Conservation (phyloP, 2,329 filamentous ascomycete genomes). For the Epichloe hybrida region DNA sequence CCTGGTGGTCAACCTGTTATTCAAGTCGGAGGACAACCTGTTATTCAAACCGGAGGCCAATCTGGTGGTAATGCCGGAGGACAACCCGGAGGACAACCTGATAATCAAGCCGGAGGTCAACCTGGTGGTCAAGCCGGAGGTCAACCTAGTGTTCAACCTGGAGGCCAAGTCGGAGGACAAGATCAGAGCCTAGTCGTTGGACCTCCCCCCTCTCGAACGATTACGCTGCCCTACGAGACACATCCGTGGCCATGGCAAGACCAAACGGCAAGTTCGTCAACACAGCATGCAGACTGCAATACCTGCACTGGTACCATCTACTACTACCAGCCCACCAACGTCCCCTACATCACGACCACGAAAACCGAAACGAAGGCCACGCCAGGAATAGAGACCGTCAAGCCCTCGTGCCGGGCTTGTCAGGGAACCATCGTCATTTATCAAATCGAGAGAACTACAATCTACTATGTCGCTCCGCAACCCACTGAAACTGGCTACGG, state of each 20-base stretch:
- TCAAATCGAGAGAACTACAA: neutral
- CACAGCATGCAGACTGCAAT: neutral
- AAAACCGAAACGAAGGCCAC: neutral
- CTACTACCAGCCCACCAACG: neutral
- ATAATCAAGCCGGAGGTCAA: no score
- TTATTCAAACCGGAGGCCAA: no score
- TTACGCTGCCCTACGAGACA: neutral
- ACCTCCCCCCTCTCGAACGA: neutral
- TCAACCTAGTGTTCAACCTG: neutral
- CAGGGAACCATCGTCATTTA: conserved; percentile 3
- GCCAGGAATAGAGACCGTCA: conserved; percentile 1
- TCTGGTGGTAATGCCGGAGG: fast-evolving
- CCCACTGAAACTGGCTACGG: neutral
- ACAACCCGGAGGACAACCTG: no score
- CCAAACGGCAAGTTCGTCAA: neutral
- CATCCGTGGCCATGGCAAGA: conserved; percentile 2
- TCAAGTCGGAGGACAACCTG: no score
- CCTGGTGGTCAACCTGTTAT: no score
- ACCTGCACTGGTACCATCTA: conserved; percentile 1
- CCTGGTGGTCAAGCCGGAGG: no score
- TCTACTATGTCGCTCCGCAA: neutral
- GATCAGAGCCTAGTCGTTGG: neutral
- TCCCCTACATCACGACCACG: neutral
- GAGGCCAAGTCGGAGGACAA: neutral
- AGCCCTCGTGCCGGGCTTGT: conserved; percentile 1